These are phyloP conservation scores for Mycena chlorophos DNA, from an alignment of 768 basidiomycete species.

Conservation along the genomic window DNA sequence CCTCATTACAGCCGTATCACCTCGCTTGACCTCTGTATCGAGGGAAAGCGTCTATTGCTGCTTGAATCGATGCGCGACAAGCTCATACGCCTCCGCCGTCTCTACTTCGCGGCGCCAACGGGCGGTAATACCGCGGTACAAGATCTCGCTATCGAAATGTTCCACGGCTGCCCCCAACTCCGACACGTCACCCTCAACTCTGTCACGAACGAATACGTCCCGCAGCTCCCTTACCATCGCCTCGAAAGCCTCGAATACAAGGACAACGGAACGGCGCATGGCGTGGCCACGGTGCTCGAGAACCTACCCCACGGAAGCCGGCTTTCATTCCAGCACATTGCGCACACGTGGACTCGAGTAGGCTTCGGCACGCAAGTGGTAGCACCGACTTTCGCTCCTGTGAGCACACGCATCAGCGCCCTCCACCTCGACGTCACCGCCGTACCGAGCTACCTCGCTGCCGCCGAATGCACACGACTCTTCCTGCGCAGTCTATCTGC, in stretches of 20 bases:
- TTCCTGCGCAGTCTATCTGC: background rate
- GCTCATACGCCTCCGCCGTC: background rate
- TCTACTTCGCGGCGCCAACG: background rate
- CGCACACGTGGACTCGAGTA: background rate
- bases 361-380: background rate
- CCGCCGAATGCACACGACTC: background rate
- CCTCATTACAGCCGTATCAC: background rate
- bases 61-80: background rate
- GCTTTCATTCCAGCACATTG: background rate
- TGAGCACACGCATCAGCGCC: background rate
- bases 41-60: background rate
- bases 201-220: background rate
- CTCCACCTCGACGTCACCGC: background rate
- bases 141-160: background rate
- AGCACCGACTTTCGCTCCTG: background rate
- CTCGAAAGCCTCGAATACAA: background rate
- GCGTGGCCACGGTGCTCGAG: background rate
- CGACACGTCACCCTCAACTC: background rate
- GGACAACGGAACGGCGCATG: background rate
- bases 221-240: background rate
- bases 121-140: background rate
- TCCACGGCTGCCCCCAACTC: background rate
- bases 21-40: background rate
- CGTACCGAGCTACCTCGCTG: background rate
- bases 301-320: background rate